These are phyloP conservation scores for Yamadazyma olivae DNA, from an alignment of 805 yeast species.

Conservation along the genomic window DNA sequence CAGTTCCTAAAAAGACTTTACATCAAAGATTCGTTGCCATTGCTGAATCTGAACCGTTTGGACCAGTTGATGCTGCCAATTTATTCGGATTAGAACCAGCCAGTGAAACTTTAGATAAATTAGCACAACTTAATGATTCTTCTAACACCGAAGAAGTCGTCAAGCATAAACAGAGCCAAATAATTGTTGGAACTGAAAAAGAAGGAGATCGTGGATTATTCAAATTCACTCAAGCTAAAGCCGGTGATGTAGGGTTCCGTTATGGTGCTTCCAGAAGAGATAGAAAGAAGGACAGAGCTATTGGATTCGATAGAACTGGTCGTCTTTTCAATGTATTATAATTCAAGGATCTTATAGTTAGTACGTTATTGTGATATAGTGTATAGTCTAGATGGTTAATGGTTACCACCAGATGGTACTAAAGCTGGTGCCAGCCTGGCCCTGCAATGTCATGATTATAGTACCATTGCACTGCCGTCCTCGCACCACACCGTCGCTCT, in stretches of 20 bases:
- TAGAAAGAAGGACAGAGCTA: constrained; percentile 75
- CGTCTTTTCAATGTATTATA: constrained; percentile 40
- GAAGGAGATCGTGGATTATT: constrained; percentile 70
- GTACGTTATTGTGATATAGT: constrained; percentile 2
- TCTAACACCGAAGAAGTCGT: constrained; percentile 23
- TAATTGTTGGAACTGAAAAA: constrained; percentile 52
- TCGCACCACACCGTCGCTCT: no score
- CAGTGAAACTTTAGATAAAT: constrained; percentile 64
- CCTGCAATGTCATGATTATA: no score
- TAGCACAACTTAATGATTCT: constrained; percentile 54
- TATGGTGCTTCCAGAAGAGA: constrained; percentile 92
- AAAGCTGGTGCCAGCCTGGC: no score
- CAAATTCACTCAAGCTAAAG: constrained; percentile 73
- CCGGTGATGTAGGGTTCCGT: constrained; percentile 85
- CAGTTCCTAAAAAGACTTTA: constrained; percentile 78
- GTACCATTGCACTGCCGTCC: no score
- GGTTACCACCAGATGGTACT: no score
- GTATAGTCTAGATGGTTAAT: not conserved
- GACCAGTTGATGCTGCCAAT: constrained; percentile 92
- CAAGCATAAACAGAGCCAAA: constrained; percentile 17
- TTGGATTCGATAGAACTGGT: constrained; percentile 69
- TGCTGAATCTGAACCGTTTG: constrained; percentile 94
- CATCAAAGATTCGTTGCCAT: constrained; percentile 82
- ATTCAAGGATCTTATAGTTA: no score
- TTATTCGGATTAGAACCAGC: constrained; percentile 88